Conservation (phyloP, 2,329 filamentous ascomycete species). For the Colletotrichum tanaceti region DNA sequence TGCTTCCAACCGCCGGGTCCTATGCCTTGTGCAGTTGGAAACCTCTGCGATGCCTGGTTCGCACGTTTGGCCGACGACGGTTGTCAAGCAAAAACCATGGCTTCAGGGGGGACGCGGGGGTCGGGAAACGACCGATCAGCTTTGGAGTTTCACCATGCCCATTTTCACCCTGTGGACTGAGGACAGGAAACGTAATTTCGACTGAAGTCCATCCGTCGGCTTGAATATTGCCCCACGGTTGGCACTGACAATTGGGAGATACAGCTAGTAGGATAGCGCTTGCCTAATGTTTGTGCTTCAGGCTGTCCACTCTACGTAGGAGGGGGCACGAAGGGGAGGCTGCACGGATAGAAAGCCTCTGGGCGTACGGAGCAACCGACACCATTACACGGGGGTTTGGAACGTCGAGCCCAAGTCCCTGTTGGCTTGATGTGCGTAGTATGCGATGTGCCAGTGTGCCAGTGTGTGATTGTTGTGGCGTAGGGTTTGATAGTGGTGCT, state of each 20-base stretch:
- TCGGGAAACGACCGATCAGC: constrained; percentile 25
- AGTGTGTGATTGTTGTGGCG: not conserved
- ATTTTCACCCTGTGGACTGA: constrained; percentile 6
- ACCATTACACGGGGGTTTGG: not conserved
- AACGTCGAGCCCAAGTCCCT: constrained; percentile 4
- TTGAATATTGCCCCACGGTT: constrained; percentile 36
- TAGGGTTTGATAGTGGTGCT: not conserved
- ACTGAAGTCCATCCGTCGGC: constrained; percentile 23
- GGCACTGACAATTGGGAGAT: constrained; percentile 32
- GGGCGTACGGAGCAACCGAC: constrained; percentile 5
- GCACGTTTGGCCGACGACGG: constrained; percentile 16
- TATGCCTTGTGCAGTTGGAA: not conserved
- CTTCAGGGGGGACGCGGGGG: constrained; percentile 6
- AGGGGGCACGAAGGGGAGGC: not conserved
- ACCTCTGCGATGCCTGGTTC: constrained; percentile 15
- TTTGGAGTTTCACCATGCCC: constrained; percentile 32
- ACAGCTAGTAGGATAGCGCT: constrained; percentile 30
- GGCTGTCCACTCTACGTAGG: constrained; percentile 20
- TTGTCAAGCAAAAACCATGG: constrained; percentile 7
- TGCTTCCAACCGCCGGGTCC: not conserved
- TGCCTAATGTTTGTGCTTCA: constrained; percentile 34
- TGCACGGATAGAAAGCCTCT: constrained; percentile 6
- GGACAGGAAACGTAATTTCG: constrained; percentile 17
- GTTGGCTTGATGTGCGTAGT: no score
- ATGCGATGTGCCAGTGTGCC: no score